These are phyloP conservation scores for Amanita inopinata DNA, from an alignment of 768 basidiomycete species.

Conservation along the genomic window DNA sequence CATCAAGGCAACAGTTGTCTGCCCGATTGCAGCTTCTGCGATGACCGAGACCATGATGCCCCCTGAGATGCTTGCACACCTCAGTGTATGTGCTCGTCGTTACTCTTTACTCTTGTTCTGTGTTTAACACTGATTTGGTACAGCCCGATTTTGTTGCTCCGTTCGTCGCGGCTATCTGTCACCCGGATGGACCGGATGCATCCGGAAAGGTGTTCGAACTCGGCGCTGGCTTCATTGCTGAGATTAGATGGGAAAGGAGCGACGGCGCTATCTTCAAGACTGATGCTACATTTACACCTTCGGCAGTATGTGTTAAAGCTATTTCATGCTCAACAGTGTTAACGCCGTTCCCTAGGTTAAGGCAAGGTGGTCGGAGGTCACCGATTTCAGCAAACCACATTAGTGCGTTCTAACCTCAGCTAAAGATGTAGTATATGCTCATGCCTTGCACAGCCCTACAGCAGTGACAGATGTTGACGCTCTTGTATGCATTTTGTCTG, in stretches of 20 bases:
- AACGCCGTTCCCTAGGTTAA: conserved; percentile 47
- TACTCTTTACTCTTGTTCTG: neutral
- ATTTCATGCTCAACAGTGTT: conserved; percentile 1
- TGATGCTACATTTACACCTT: conserved; percentile 86
- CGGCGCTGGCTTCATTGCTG: conserved; percentile 86
- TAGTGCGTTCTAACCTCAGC: conserved; percentile 38
- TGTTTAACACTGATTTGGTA: neutral
- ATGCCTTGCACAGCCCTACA: conserved; percentile 41
- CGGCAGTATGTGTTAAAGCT: conserved; percentile 47
- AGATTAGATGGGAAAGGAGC: conserved; percentile 90
- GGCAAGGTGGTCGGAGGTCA: conserved; percentile 72
- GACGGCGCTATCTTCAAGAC: conserved; percentile 84
- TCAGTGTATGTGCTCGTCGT: conserved; percentile 43
- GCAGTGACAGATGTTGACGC: conserved; percentile 54
- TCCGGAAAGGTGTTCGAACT: conserved; percentile 84
- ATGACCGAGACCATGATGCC: conserved; percentile 98
- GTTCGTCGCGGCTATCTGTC: conserved; percentile 79
- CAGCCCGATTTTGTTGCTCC: conserved; percentile 91
- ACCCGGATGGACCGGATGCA: conserved; percentile 74
- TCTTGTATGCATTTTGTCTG: conserved; percentile 25
- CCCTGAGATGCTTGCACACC: conserved; percentile 82
- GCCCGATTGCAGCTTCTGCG: conserved; percentile 88
- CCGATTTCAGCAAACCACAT: conserved; percentile 63
- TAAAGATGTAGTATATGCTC: neutral
- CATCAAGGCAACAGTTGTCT: conserved; percentile 81